These are phyloP conservation scores for Mycosphaerella arachidis DNA, from an alignment of 2,329 filamentous ascomycete species.

Conservation along the genomic window DNA sequence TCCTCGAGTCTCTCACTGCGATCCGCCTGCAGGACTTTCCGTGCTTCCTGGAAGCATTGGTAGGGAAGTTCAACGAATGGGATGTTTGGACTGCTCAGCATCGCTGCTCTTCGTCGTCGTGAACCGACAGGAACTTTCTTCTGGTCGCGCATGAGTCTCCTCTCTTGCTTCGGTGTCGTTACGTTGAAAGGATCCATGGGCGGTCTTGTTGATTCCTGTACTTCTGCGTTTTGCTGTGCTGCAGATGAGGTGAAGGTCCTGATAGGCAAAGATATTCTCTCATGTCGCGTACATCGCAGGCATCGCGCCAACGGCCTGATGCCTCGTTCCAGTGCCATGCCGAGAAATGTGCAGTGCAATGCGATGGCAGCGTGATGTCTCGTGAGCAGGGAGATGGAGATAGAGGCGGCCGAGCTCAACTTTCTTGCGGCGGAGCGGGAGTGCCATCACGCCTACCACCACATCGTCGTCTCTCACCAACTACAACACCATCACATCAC, in stretches of 20 bases:
- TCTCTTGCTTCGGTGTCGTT: constrained; percentile 46
- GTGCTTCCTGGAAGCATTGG: constrained; percentile 95
- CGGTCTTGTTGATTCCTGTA: constrained; percentile 11
- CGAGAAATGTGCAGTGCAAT: neutral
- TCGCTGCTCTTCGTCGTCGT: constrained; percentile 61
- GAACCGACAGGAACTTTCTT: constrained; percentile 72
- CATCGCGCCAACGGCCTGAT: constrained; percentile 34
- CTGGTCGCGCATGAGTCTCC: constrained; percentile 56
- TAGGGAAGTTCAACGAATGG: constrained; percentile 94
- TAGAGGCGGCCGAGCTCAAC: constrained; percentile 6
- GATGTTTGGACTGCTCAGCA: constrained; percentile 52
- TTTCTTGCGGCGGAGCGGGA: constrained; percentile 6
- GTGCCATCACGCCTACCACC: neutral
- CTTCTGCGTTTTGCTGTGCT: constrained; percentile 42
- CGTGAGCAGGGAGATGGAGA: neutral
- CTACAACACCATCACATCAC: constrained; percentile 3
- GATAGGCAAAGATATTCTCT: constrained; percentile 28
- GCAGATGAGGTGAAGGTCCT: constrained; percentile 49
- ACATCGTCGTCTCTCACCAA: constrained; percentile 10
- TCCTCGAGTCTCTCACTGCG: constrained; percentile 72
- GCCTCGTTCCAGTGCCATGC: constrained; percentile 32
- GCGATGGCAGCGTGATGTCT: neutral
- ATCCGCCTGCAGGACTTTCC: constrained; percentile 75
- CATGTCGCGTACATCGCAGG: constrained; percentile 25
- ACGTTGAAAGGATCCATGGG: constrained; percentile 19